Base-by-base conservation (phyloP, 2,329 filamentous ascomycete genomes). In the Stachybotrys chlorohalonatus region DNA sequence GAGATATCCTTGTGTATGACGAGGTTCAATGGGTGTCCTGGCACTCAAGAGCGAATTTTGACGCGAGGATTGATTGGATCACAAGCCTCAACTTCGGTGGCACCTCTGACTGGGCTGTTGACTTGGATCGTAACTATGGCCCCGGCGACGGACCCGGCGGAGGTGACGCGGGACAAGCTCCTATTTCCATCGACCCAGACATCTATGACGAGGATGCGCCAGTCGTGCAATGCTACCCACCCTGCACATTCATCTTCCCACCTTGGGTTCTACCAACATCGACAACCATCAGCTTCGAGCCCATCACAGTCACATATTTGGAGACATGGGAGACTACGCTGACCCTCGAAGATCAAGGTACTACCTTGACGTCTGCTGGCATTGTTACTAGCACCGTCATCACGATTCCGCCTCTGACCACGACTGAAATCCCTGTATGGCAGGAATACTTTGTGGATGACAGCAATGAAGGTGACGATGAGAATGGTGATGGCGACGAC, bases 71-170 rank as follows among this genome's bases (percentile, higher is more conserved):
- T 13, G 31, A 32, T n/a, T 50, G 30, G 54, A 5, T 32, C 13
- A 47, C 42, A 5, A 53, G 32, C 31, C n/a, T 2, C 49, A 63
- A 63, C 49, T 63, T 66, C 47, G 62, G 51, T 1, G 64, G 64
- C 2, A 59, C 56, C 6, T 53, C 53, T 1, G 63, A 66, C 50
- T 66, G 62, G 64, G 63, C 62, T 7, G 55, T 64, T 13, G 63
- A 64, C 50, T 54, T 61, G n/a, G 50, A 56, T 31, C 32, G 52
- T 42, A 52, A 53, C 31, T 45, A 47, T n/a, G 46, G 46, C 16
- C n/a, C 46, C 6, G 46, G 46, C 16, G 46, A 47, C 15, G 46
- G 46, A 7, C 46, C 46, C 7, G 46, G 46, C 46, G 46, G 46
- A 17, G 46, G 46, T n/a, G 46, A 47, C n/a, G 13, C 46, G 8